A percentile compares a stretch with the other conserved stretches of the same genome.
Conservation (phyloP, 2,329 filamentous ascomycete genomes). For the Aspergillus sp. region DNA sequence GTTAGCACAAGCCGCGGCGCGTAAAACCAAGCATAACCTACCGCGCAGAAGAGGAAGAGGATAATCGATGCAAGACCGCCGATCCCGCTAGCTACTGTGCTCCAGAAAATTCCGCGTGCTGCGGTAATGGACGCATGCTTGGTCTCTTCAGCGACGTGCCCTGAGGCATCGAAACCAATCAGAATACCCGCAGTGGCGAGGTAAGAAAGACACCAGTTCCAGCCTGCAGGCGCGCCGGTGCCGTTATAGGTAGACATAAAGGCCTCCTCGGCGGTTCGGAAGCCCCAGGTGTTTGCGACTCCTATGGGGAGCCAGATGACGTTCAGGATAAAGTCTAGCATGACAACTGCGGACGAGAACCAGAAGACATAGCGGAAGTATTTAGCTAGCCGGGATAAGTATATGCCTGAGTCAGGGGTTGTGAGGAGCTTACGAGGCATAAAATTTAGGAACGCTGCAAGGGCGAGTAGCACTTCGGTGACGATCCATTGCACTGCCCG, state of each 20-base stretch:
- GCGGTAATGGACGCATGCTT: conserved; percentile 57
- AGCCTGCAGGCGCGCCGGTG: conserved; percentile 59
- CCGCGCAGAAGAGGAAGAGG: conserved; percentile 63
- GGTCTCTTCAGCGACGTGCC: conserved; percentile 66
- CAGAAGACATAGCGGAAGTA: conserved; percentile 48
- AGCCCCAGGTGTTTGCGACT: conserved; percentile 59
- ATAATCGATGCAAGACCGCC: conserved; percentile 62
- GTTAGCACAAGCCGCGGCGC: conserved; percentile 1
- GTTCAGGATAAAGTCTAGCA: conserved; percentile 64
- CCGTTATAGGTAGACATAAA: conserved; percentile 66
- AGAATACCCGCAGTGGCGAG: conserved; percentile 64
- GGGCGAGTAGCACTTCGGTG: conserved; percentile 56
- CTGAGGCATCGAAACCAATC: conserved; percentile 65
- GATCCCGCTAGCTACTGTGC: conserved; percentile 60
- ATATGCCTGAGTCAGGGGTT: too few relatives aligned
- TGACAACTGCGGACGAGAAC: conserved; percentile 47
- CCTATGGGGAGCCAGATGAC: conserved; percentile 66
- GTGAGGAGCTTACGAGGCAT: conserved; percentile 50
- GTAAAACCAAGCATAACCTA: conserved; percentile 32
- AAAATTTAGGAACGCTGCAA: conserved; percentile 57
- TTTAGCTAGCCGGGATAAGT: conserved; percentile 37
- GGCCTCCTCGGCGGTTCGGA: conserved; percentile 62
- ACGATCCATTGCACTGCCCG: conserved; percentile 66
- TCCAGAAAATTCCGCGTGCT: conserved; percentile 64
- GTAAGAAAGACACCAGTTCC: conserved; percentile 68